Conservation (phyloP, 257 asterid species). For the Ajuga chamaepitys region DNA sequence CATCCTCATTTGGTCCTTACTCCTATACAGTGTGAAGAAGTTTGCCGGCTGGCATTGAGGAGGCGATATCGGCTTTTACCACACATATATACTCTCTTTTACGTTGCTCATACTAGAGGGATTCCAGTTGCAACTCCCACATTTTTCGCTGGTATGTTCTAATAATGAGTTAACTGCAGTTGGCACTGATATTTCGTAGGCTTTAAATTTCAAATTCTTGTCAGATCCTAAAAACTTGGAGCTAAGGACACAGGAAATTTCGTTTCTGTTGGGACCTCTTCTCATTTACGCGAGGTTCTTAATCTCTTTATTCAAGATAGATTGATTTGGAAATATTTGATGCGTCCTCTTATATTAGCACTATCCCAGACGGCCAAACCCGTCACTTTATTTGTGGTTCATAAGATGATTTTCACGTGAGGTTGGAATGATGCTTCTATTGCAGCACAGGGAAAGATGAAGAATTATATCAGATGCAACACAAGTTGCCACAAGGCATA, state of each 20-base stretch:
- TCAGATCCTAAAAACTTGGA: conserved; percentile 75
- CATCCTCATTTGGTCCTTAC: conserved; percentile 11
- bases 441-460: conserved; percentile 59
- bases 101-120: conserved; percentile 76
- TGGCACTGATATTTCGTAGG: background rate
- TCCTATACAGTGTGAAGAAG: conserved; percentile 75
- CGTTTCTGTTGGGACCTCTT: conserved; percentile 88
- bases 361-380: background rate
- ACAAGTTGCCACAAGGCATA: conserved; percentile 72
- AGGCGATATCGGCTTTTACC: conserved; percentile 86
- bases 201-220: conserved; percentile 12
- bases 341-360: background rate
- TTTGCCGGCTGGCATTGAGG: conserved; percentile 84
- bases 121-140: conserved; percentile 81
- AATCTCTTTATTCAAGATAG: conserved; percentile 9
- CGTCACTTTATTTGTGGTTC: background rate
- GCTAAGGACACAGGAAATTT: conserved; percentile 71
- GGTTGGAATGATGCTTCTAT: conserved; percentile 1
- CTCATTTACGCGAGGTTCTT: conserved; percentile 77
- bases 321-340: background rate
- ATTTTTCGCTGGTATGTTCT: conserved; percentile 66
- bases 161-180: background rate
- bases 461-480: conserved; percentile 45
- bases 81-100: conserved; percentile 88
- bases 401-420: background rate